Base-by-base conservation (phyloP, 306 rosid genomes). In the Lupinus albus region DNA sequence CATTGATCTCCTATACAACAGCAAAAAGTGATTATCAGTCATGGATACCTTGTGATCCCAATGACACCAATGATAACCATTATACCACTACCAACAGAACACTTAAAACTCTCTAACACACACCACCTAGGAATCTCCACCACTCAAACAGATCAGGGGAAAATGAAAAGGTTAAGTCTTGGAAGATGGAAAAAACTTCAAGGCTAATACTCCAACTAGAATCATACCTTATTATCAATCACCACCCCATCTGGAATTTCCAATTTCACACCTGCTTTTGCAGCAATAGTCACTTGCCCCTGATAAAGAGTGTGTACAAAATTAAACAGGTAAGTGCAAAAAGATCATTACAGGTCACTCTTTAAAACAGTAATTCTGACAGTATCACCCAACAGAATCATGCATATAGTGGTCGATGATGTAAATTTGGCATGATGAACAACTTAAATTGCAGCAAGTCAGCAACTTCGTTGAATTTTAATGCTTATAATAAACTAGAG, bases 231-330 rank as follows among this genome's bases (percentile, higher is more conserved):
- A 68, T 85, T 85, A 61, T 82, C 87, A 54, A 89, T 74, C 38
- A 84, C 79, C 1, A 44, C 76, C 47, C 91, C 88, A 54, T 84
- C 88, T 0, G 96, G 89, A 62, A 89, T 87, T 84, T 89, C 89
- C 81, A 87, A 64, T 61, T 79, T 85, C 71, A 67, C 53, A 32
- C 84, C 91, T 3, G 96, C 83, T 64, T 87, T 77, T 51, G 91
- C 91, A 69, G 58, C 51, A 16, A 87, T 79, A 47, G 57, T 82
- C 46, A 89, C 95, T 49, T 65, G 77, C 67, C 96, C 96, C 96
- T 87, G 35, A 77, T 63, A 74, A 67, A 38, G 53, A 11, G 49
- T 36, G 83, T 61, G 63, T 10, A 52, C 39, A 35, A 20, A 12
- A 63, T 67, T 25, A 51, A 21, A 54, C 46, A 71, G 50, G 68